Percentiles rank a stretch among this genome's conserved stretches.
These are phyloP conservation scores for Xylariomycetidae sp. DNA, from an alignment of 2,329 filamentous ascomycete genomes.

Conservation along the genomic window DNA sequence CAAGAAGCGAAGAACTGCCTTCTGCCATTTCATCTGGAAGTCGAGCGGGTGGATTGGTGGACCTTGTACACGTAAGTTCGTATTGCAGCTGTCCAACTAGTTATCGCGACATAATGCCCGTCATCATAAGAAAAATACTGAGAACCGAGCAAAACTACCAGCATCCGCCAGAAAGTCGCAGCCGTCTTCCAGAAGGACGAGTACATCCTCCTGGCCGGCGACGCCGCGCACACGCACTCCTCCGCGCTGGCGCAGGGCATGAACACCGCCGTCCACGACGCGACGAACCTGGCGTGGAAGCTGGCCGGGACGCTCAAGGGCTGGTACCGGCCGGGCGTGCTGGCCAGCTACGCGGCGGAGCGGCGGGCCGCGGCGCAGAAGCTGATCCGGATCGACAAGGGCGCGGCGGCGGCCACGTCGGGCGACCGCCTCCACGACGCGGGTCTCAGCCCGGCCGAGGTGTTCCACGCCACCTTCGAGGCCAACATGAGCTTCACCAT, in stretches of 20 bases:
- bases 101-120: too few species aligned
- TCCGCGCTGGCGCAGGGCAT: constrained; percentile 51
- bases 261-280: constrained; percentile 52
- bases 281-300: constrained; percentile 52
- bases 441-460: too few species aligned
- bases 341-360: constrained; percentile 1
- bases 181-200: neutral
- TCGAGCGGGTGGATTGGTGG: constrained; percentile 7
- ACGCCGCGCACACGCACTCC: constrained; percentile 51
- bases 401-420: too few species aligned
- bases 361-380: neutral
- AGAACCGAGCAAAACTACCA: too few species aligned
- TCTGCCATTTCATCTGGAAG: constrained; percentile 4
- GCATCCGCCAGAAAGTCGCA: neutral
- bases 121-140: too few species aligned
- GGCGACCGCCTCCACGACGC: too few species aligned
- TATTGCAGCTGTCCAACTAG: neutral
- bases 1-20: constrained; percentile 2
- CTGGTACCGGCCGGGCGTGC: neutral
- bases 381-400: too few species aligned
- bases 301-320: constrained; percentile 20
- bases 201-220: constrained; percentile 45
- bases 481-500: too few species aligned
- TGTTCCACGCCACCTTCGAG: too few species aligned
- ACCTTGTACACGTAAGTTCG: constrained; percentile 67